Conservation (phyloP, 768 basidiomycete genomes). For the Hirschioporus abietinus region DNA sequence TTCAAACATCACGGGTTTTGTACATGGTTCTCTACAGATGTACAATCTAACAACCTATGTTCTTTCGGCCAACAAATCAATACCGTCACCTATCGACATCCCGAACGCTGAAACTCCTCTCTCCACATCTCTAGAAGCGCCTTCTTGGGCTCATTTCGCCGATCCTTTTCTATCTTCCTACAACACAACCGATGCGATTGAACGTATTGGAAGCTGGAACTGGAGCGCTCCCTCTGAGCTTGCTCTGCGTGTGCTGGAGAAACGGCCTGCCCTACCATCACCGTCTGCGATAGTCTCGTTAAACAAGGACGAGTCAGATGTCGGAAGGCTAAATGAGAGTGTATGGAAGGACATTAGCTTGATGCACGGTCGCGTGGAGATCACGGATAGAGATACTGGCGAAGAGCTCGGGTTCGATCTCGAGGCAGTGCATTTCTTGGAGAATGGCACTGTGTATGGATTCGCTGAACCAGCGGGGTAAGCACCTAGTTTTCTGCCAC, state of each 20-base stretch:
- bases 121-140: constrained; percentile 26
- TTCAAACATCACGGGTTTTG: constrained; percentile 73
- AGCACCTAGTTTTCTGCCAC: constrained; percentile 14
- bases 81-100: background rate
- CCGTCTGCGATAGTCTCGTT: background rate
- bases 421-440: constrained; percentile 69
- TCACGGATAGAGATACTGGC: constrained; percentile 44
- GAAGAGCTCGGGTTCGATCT: constrained; percentile 68
- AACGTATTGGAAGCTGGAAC: constrained; percentile 56
- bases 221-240: constrained; percentile 63
- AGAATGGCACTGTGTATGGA: constrained; percentile 74
- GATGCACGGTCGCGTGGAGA: constrained; percentile 63
- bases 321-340: background rate
- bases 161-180: constrained; percentile 42
- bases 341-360: background rate
- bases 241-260: constrained; percentile 63
- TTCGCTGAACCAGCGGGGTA: constrained; percentile 63
- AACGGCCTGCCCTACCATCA: constrained; percentile 26
- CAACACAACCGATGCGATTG: constrained; percentile 45
- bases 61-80: background rate
- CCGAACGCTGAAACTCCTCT: constrained; percentile 23
- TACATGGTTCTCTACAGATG: constrained; percentile 55
- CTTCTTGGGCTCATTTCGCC: constrained; percentile 48
- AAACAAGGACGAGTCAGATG: background rate
- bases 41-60: constrained; percentile 56